Evolutionary conservation across 164 flowering plant species (phyloP), one percentile per base, ranked within the genome.

Genomic region (Berberis vulgaris): DNA sequence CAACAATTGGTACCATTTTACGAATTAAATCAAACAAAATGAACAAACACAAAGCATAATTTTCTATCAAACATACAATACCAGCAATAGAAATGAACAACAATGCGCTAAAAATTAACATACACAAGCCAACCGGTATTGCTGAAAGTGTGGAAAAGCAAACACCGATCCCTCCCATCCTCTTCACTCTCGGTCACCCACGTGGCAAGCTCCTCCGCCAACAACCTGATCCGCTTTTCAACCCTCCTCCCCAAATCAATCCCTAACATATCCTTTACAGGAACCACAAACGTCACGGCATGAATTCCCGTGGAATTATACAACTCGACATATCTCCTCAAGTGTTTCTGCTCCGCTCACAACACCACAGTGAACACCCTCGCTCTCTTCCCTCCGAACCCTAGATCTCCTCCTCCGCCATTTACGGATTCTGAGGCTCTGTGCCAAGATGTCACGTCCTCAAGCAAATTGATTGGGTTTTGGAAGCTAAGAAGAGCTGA

Each of bases 91-190:
- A 26, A 26, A 26, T 26, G 26, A 26, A 26, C 26, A 26, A 26
- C 26, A 26, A 26, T 26, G 26, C 0, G 26, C 26, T 26, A 38
- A n/a, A 0, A 49, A 64, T 49, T 61, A 65, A 84, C 99, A 66
- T 84, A 94, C 99, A 71, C 81, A 66, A 91, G 75, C 99, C 96
- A 95, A 58, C 97, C 79, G 1, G 99, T 85, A 64, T 89, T 95
- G 76, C 99, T 95, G 72, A 95, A 95, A 9, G 90, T 89, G 68
- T 91, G 99, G 65, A 95, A 89, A 26, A 95, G 39, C 81, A 95
- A 80, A 59, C 76, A 66, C 67, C 96, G 69, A 12, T 88, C 85
- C 59, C 78, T 62, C 9, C 84, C 92, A 71, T 81, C 90, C 5
- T 70, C 66, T 41, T 75, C 83, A 60, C 57, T 43, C 69, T 72